These are phyloP conservation scores for Artemisia annua DNA, from an alignment of 129 eudicot genomes.

Conservation along the genomic window DNA sequence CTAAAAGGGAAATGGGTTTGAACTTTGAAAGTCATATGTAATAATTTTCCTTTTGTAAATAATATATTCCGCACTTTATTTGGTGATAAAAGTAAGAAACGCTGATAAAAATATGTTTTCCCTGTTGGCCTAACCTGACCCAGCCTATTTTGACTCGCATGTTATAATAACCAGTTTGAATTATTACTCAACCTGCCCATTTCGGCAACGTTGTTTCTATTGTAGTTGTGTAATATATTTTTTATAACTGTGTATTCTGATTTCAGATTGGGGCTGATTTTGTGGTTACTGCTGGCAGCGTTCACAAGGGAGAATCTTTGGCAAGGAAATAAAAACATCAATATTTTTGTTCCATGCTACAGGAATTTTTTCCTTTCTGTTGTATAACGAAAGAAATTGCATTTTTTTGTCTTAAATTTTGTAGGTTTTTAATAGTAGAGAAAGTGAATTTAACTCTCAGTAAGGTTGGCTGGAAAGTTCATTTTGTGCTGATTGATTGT, in stretches of 20 bases:
- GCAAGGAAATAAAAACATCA: constrained; percentile 61
- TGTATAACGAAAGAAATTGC: constrained; percentile 15
- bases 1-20: too few species aligned
- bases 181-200: background rate
- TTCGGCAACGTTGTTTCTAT: background rate
- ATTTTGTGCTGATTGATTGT: background rate
- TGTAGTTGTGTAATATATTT: background rate
- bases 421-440: background rate
- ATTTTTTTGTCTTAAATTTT: background rate
- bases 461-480: constrained; percentile 1
- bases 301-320: constrained; percentile 75
- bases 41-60: too few species aligned
- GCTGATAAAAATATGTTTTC: too few species aligned
- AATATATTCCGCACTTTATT: too few species aligned
- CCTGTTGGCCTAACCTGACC: background rate
- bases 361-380: constrained; percentile 2
- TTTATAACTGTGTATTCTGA: background rate
- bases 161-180: too few species aligned
- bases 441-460: background rate
- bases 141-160: background rate
- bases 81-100: too few species aligned
- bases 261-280: constrained; percentile 85
- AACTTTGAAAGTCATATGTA: too few species aligned
- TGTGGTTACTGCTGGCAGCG: constrained; percentile 81
- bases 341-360: background rate